A percentile compares a stretch with the other conserved stretches of the same genome.
phyloP scores from a whole-genome alignment of 352 stramenopile genomes.

The Phytophthora tentaculata region DNA sequence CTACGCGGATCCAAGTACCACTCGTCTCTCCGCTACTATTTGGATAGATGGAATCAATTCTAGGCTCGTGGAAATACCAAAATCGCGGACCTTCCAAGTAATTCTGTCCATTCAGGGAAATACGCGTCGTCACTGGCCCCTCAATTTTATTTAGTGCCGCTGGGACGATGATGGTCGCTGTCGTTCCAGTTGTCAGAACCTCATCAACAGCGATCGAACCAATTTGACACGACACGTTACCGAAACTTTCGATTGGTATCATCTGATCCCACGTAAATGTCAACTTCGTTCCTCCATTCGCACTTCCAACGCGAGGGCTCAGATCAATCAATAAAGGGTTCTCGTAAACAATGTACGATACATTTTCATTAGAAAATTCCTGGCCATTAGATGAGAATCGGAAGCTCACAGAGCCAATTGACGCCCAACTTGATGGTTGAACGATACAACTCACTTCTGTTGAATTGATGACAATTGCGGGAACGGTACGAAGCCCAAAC shows the following conservation, averaged over 20 bases:
- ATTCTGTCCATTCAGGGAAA: conserved; percentile 52
- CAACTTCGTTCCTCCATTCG: conserved; percentile 39
- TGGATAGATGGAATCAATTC: conserved; percentile 31
- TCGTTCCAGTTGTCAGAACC: conserved; percentile 2
- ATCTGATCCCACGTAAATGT: conserved; percentile 27
- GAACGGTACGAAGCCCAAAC: conserved; percentile 32
- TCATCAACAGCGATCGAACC: conserved; percentile 18
- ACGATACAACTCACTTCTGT: conserved; percentile 44
- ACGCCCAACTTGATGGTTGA: conserved; percentile 25
- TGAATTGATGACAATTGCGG: conserved; percentile 40
- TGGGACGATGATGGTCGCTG: conserved; percentile 17
- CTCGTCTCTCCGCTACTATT: conserved; percentile 24
- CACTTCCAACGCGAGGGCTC: conserved; percentile 19
- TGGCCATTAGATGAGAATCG: conserved; percentile 50
- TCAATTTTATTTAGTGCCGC: background rate
- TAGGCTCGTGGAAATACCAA: conserved; percentile 48
- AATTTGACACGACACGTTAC: conserved; percentile 33
- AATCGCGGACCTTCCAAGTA: conserved; percentile 44
- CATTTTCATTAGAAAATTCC: conserved; percentile 28
- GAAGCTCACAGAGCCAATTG: conserved; percentile 14
- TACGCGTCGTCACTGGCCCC: conserved; percentile 13
- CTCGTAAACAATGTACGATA: conserved; percentile 45
- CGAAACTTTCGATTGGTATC: conserved; percentile 5
- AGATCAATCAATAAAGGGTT: conserved; percentile 22
- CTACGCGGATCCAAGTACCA: conserved; percentile 27